Evolutionary conservation across 768 basidiomycete genomes (phyloP).

Genomic region (Mycena belliarum): DNA sequence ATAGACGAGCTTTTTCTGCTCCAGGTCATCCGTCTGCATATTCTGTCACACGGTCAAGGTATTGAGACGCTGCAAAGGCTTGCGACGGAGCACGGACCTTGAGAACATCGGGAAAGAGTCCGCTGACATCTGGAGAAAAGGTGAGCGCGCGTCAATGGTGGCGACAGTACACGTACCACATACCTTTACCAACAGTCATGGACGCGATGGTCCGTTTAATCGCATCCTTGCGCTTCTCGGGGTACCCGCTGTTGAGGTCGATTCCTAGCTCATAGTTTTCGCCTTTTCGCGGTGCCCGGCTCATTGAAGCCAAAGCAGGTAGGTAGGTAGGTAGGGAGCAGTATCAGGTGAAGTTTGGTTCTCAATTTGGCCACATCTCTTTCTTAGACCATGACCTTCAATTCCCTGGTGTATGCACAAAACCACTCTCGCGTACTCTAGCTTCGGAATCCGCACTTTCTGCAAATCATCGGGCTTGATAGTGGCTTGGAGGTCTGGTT

Average conservation of each 20-base stretch:
- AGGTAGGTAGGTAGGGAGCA: not conserved
- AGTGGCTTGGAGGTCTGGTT: too few relatives aligned
- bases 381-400: too few relatives aligned
- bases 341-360: too few relatives aligned
- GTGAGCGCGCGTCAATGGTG: too few relatives aligned
- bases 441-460: too few relatives aligned
- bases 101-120: slow-evolving; percentile 96
- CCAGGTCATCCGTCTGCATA: slow-evolving; percentile 94
- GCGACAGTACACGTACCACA: not conserved
- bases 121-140: slow-evolving; percentile 69
- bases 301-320: not conserved
- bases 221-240: slow-evolving; percentile 95
- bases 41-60: too few relatives aligned
- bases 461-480: too few relatives aligned
- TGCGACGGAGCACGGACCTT: too few relatives aligned
- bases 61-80: too few relatives aligned
- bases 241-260: slow-evolving; percentile 89
- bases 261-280: slow-evolving; percentile 59
- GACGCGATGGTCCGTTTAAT: slow-evolving; percentile 97
- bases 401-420: too few relatives aligned
- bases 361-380: too few relatives aligned
- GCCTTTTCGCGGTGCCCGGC: slow-evolving; percentile 59
- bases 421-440: too few relatives aligned
- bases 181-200: slow-evolving; percentile 99
- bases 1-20: slow-evolving; percentile 99